Conservation (phyloP, 768 basidiomycete species). For the Macrolepiota fuliginosa region DNA sequence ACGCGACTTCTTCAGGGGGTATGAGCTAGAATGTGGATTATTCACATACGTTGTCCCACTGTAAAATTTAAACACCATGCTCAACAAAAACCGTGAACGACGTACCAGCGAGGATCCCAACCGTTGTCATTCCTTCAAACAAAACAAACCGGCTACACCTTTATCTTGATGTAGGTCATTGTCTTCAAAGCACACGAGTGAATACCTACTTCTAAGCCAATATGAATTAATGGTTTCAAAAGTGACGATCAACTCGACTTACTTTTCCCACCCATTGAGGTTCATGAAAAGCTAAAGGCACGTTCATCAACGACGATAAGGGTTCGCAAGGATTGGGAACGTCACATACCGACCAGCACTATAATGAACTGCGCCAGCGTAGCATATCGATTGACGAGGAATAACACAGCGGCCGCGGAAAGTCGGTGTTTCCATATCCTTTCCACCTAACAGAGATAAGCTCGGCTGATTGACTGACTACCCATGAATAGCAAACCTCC, state of each 20-base stretch:
- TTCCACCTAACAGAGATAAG: slow-evolving; percentile 13
- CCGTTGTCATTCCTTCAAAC: slow-evolving; percentile 27
- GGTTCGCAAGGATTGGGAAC: neutral
- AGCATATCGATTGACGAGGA: slow-evolving; percentile 28
- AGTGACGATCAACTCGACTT: slow-evolving; percentile 1
- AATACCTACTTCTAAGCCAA: neutral
- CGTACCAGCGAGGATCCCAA: slow-evolving; percentile 24
- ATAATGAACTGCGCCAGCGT: slow-evolving; percentile 26
- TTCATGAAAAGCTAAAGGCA: slow-evolving; percentile 22
- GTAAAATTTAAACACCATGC: neutral
- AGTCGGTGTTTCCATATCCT: slow-evolving; percentile 26
- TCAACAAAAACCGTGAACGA: neutral
- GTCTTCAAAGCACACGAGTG: neutral
- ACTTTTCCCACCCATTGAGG: slow-evolving; percentile 21
- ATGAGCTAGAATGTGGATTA: neutral
- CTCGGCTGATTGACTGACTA: neutral
- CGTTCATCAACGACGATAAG: neutral
- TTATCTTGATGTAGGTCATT: neutral
- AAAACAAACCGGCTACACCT: slow-evolving; percentile 24
- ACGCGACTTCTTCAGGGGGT: neutral
- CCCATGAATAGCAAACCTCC: slow-evolving; percentile 12
- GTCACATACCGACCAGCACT: slow-evolving; percentile 21
- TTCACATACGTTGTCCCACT: neutral
- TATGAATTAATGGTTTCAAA: neutral
- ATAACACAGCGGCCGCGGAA: slow-evolving; percentile 23